phyloP scores from a whole-genome alignment of 768 basidiomycete species.

The Pulveroboletus ravenelii region DNA sequence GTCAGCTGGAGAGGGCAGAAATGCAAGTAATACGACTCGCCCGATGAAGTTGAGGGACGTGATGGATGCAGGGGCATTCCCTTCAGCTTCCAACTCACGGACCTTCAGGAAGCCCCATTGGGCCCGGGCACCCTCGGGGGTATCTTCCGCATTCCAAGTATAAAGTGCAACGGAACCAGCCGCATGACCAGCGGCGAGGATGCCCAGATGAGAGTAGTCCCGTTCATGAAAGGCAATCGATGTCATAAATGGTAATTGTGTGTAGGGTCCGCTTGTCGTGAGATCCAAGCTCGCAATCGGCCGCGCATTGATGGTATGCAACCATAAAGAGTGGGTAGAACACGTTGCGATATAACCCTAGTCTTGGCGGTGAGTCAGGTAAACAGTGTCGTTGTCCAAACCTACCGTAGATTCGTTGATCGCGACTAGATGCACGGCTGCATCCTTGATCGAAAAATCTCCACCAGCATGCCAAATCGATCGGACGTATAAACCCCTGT shows the following conservation, averaged over 20 bases:
- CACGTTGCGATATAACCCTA: constrained; percentile 89
- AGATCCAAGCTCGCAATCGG: constrained; percentile 71
- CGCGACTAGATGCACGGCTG: constrained; percentile 60
- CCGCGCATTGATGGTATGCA: constrained; percentile 85
- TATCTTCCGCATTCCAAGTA: constrained; percentile 79
- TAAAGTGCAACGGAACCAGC: constrained; percentile 77
- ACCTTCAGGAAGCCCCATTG: constrained; percentile 72
- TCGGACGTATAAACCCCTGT: constrained; percentile 72
- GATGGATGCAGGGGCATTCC: constrained; percentile 40
- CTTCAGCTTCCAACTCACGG: constrained; percentile 58
- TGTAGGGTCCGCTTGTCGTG: constrained; percentile 37
- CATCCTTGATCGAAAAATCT: constrained; percentile 19
- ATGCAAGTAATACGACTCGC: constrained; percentile 36
- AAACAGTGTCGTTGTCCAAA: background rate
- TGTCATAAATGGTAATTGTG: constrained; percentile 51
- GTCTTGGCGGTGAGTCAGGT: constrained; percentile 2
- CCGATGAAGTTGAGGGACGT: constrained; percentile 81
- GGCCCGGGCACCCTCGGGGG: constrained; percentile 60
- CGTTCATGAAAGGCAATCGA: constrained; percentile 85
- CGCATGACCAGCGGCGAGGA: constrained; percentile 75
- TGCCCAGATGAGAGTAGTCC: constrained; percentile 73
- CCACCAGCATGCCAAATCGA: constrained; percentile 65
- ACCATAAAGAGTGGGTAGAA: constrained; percentile 60
- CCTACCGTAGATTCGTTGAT: constrained; percentile 86
- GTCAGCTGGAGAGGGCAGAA: background rate